Base-by-base conservation (phyloP, 352 stramenopile genomes). In the Globisporangium irregulare region DNA sequence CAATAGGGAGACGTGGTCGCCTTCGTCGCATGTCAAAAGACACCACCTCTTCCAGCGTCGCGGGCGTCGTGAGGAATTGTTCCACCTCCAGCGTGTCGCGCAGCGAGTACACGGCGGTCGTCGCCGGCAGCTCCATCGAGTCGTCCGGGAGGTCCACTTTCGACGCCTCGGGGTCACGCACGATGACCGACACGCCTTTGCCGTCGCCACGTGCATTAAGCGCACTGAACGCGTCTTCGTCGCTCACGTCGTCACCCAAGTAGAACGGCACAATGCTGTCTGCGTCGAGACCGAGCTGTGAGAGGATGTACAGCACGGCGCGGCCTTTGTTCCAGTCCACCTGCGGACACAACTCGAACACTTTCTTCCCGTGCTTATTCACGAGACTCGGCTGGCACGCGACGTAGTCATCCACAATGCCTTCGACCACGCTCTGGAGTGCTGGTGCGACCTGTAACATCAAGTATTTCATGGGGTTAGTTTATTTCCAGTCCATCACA, bases 391-490 rank as follows among this genome's bases (percentile, higher is more conserved):
- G 76, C 53, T 85, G 69, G 15, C 69, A 75, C 12, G 58, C 58
- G 27, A 86, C 64, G 70, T 94, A 98, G 61, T 70, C 72, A 59
- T 96, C 83, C 12, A 99, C 80, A 53, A 99, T 98, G 10, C 80
- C 71, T 38, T 90, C 76, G 5, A 98, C 92, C 1, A 91, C 64
- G n/a, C 70, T 66, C 56, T 90, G 79, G 10, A 84, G 69, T 27
- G 71, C 68, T 6, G 70, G 69, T 36, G 74, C 77, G 56, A 84
- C 73, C 77, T 82, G 63, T 27, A n/a, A 4, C 20, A 48, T n/a
- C 41, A 61, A 50, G 25, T 29, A 3, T 29, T 29, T 29, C 25
- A 29, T 29, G 25, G 7, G 18, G 50, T 56, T 27, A 29, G 34
- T 22, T 51, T 5, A 22, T 24, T 69, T 69, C 20, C 59, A 56